These are phyloP conservation scores for Colletotrichum limetticola DNA, from an alignment of 2,329 filamentous ascomycete species.

Conservation along the genomic window DNA sequence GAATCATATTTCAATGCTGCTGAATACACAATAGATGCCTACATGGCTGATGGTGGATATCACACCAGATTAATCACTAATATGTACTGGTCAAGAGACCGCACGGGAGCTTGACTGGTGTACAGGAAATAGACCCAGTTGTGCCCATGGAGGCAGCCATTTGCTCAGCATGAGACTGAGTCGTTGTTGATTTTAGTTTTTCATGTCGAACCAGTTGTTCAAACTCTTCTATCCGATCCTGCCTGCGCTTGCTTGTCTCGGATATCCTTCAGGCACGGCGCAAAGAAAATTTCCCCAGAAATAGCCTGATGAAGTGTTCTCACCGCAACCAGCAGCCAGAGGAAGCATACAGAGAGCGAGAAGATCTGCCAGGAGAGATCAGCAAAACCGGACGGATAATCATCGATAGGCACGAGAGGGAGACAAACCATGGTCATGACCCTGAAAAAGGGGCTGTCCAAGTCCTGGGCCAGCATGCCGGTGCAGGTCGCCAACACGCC, in stretches of 20 bases:
- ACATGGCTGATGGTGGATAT: neutral
- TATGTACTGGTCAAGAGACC: no score
- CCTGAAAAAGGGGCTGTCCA: constrained; percentile 56
- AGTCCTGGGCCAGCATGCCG: constrained; percentile 49
- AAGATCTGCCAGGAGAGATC: constrained; percentile 45
- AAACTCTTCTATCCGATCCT: constrained; percentile 41
- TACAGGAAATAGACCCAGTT: no score
- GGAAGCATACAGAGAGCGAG: constrained; percentile 51
- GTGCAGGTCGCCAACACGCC: constrained; percentile 57
- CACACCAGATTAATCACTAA: neutral
- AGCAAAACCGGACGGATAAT: neutral
- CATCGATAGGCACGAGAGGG: no score
- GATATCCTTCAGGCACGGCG: constrained; percentile 54
- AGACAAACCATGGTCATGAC: constrained; percentile 48
- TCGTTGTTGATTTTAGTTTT: neutral
- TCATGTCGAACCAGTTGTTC: neutral
- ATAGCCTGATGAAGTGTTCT: constrained; percentile 50
- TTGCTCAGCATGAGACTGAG: neutral
- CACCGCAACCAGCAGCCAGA: constrained; percentile 54
- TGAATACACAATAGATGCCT: neutral
- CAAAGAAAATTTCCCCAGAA: constrained; percentile 56
- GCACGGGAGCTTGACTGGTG: neutral
- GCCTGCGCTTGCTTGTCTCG: constrained; percentile 44
- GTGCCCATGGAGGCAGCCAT: no score
- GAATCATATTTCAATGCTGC: no score